A percentile compares a stretch with the other conserved stretches of the same genome.
Evolutionary conservation across 78 protist species (phyloP).

Genomic region (Pigoraptor vietnamica): DNA sequence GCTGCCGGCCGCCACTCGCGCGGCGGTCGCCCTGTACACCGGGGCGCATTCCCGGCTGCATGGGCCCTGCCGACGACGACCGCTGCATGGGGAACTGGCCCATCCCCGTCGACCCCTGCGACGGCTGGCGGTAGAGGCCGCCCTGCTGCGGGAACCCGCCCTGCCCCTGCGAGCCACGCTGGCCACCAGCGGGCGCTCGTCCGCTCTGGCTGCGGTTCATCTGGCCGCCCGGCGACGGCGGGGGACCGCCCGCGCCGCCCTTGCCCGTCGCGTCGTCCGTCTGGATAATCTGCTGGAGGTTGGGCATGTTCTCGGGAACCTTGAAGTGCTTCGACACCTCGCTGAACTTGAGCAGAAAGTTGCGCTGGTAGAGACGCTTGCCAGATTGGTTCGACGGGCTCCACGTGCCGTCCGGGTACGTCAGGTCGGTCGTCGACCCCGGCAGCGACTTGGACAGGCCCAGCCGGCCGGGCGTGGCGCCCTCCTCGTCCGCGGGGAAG

Average conservation of each 20-base stretch:
- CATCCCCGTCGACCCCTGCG: too few species aligned
- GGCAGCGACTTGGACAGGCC: neutral
- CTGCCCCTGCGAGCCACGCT: neutral
- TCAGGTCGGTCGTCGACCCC: neutral
- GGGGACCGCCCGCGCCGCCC: neutral
- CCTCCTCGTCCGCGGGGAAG: neutral
- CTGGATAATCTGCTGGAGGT: neutral
- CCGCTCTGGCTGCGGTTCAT: neutral
- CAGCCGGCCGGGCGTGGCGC: neutral
- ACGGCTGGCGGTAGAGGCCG: too few species aligned
- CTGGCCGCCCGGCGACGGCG: neutral
- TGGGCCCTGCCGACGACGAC: neutral
- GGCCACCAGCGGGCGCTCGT: neutral
- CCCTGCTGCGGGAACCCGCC: neutral
- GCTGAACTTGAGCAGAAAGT: neutral
- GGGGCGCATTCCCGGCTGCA: neutral
- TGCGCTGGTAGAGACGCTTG: neutral
- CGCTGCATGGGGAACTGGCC: neutral
- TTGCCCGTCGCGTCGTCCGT: neutral
- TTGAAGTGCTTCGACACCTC: neutral
- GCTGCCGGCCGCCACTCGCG: neutral
- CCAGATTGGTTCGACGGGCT: neutral
- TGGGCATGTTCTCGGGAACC: neutral
- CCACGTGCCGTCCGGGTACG: neutral
- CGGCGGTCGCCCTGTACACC: neutral